These are phyloP conservation scores for Neocucurbitaria cava DNA, from an alignment of 2,329 filamentous ascomycete genomes.

Conservation along the genomic window DNA sequence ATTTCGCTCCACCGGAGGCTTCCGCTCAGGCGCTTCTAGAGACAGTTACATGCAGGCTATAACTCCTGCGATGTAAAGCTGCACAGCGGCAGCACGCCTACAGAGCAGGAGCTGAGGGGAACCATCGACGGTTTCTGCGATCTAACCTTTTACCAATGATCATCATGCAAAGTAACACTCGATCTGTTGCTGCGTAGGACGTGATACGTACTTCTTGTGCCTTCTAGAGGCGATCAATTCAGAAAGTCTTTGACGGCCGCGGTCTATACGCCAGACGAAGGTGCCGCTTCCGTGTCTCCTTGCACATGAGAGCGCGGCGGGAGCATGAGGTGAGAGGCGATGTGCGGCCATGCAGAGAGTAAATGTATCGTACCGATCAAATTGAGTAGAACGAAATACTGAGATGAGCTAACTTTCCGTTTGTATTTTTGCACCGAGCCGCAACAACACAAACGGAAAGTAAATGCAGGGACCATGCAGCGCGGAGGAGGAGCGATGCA, in stretches of 20 bases:
- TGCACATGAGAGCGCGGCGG: background rate
- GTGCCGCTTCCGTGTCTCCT: background rate
- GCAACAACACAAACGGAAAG: background rate
- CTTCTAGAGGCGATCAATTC: background rate
- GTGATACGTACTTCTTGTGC: slow-evolving; percentile 8
- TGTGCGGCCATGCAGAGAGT: background rate
- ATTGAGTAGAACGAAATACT: background rate
- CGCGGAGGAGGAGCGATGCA: background rate
- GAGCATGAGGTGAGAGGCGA: background rate
- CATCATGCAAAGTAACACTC: slow-evolving; percentile 22
- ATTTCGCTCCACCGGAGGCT: slow-evolving; percentile 36
- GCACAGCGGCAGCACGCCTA: background rate
- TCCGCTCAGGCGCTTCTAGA: slow-evolving; percentile 13
- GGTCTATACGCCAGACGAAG: background rate
- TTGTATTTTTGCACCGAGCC: background rate
- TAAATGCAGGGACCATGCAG: background rate
- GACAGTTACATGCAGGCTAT: slow-evolving; percentile 9
- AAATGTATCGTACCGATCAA: background rate
- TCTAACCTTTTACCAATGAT: slow-evolving; percentile 47
- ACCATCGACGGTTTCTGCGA: slow-evolving; percentile 31
- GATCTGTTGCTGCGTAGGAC: background rate
- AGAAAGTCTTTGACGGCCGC: background rate
- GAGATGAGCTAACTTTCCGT: background rate
- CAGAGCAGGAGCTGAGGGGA: slow-evolving; percentile 15
- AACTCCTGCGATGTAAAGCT: slow-evolving; percentile 6